Evolutionary conservation across 768 basidiomycete genomes (phyloP).

Genomic region (Tricholoma bakamatsutake): DNA sequence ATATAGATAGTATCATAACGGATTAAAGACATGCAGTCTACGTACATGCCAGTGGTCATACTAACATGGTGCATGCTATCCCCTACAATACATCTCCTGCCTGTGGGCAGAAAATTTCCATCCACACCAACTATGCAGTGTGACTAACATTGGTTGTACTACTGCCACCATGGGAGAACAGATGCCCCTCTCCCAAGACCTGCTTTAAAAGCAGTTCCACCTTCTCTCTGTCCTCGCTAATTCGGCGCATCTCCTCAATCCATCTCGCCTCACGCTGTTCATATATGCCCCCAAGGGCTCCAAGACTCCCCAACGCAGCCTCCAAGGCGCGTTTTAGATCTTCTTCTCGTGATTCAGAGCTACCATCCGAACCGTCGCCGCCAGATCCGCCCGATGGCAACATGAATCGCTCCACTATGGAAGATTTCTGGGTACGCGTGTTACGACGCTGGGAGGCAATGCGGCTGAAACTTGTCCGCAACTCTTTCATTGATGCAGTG

Average conservation of each 20-base stretch:
- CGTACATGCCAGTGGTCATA: too few species aligned
- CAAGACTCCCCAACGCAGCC: constrained; percentile 61
- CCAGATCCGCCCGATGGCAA: constrained; percentile 35
- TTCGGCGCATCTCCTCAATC: constrained; percentile 61
- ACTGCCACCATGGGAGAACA: neutral
- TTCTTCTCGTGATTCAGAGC: constrained; percentile 49
- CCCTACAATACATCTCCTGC: too few species aligned
- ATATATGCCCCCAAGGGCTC: constrained; percentile 57
- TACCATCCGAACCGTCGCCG: constrained; percentile 51
- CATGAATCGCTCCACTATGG: constrained; percentile 45
- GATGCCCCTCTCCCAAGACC: constrained; percentile 38
- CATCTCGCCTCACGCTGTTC: constrained; percentile 65
- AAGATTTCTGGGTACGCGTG: constrained; percentile 36
- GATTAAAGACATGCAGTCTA: too few species aligned
- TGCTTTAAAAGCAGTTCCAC: constrained; percentile 64
- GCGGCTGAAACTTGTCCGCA: constrained; percentile 54
- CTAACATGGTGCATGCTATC: too few species aligned
- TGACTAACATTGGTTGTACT: neutral
- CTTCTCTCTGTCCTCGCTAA: constrained; percentile 60
- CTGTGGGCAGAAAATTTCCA: neutral
- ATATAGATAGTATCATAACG: too few species aligned
- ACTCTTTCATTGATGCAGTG: constrained; percentile 43
- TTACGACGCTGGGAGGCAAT: constrained; percentile 51
- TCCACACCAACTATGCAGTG: neutral
- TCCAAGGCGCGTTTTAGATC: constrained; percentile 67